A percentile compares a stretch with the other conserved stretches of the same genome.
phyloP scores from a whole-genome alignment of 108 stramenopile genomes.

The Conticribra weissflogii region DNA sequence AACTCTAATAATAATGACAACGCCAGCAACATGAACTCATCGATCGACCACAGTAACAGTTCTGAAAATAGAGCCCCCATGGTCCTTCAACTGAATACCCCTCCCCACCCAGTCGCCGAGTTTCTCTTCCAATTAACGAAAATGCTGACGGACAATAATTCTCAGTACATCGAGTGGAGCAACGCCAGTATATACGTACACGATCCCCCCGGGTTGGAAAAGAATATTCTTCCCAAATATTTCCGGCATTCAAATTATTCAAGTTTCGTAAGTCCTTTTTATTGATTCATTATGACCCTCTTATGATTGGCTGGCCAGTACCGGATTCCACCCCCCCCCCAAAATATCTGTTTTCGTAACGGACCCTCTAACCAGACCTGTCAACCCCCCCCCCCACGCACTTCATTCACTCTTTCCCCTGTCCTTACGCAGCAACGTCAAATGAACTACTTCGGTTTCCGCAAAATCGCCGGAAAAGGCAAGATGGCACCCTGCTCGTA shows the following conservation, averaged over 20 bases:
- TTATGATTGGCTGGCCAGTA: too few species aligned
- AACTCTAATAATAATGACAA: not conserved
- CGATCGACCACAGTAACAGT: not conserved
- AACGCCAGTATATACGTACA: constrained; percentile 58
- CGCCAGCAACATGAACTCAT: not conserved
- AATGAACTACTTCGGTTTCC: constrained; percentile 92
- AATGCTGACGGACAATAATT: constrained; percentile 90
- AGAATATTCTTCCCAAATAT: constrained; percentile 82
- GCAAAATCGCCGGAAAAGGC: constrained; percentile 92
- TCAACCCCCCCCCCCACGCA: not conserved
- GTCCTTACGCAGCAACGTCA: constrained; percentile 61
- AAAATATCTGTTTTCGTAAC: too few species aligned
- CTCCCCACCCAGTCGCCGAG: constrained; percentile 67
- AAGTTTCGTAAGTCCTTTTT: constrained; percentile 53
- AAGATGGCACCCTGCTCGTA: constrained; percentile 94
- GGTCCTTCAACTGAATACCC: constrained; percentile 33
- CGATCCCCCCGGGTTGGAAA: constrained; percentile 69
- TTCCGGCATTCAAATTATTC: constrained; percentile 93
- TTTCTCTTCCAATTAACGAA: constrained; percentile 91
- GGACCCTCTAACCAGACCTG: too few species aligned
- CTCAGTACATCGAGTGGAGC: constrained; percentile 84
- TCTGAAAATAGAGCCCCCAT: constrained; percentile 1
- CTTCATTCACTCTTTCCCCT: not conserved
- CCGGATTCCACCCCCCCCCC: not conserved
- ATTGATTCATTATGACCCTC: not conserved